These are phyloP conservation scores for Waltergamsia citrina DNA, from an alignment of 2,329 filamentous ascomycete genomes.

Conservation along the genomic window DNA sequence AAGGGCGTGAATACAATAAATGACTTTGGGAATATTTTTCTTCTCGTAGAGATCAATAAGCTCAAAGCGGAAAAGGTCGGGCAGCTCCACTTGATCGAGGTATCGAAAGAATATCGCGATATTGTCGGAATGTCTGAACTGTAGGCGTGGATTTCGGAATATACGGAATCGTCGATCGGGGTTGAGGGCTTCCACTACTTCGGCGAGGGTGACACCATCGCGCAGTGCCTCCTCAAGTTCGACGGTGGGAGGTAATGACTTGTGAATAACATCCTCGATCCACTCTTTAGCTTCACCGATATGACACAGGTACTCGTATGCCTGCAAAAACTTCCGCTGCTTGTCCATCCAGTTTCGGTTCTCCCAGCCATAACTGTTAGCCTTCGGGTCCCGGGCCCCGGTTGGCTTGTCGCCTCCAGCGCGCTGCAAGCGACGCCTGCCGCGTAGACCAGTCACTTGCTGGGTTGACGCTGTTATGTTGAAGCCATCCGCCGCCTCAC, in stretches of 20 bases:
- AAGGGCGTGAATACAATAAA: slow-evolving; percentile 94
- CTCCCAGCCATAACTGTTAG: slow-evolving; percentile 59
- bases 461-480: slow-evolving; percentile 67
- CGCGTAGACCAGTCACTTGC: slow-evolving; percentile 81
- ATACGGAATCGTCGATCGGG: slow-evolving; percentile 70
- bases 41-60: slow-evolving; percentile 97
- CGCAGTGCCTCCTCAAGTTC: slow-evolving; percentile 87
- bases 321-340: slow-evolving; percentile 89
- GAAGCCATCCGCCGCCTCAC: slow-evolving; percentile 69
- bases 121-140: slow-evolving; percentile 95
- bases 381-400: slow-evolving; percentile 33
- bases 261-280: slow-evolving; percentile 87
- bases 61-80: slow-evolving; percentile 94
- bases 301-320: slow-evolving; percentile 97
- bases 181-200: slow-evolving; percentile 83
- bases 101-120: slow-evolving; percentile 95
- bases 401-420: slow-evolving; percentile 47
- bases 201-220: slow-evolving; percentile 88
- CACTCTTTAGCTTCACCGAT: slow-evolving; percentile 98
- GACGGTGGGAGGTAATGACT: slow-evolving; percentile 81
- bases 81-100: slow-evolving; percentile 81
- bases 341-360: slow-evolving; percentile 98
- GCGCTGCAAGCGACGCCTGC: slow-evolving; percentile 73
- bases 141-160: slow-evolving; percentile 75
- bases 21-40: slow-evolving; percentile 98